These are phyloP conservation scores for Iberis pinnata DNA, from an alignment of 345 rosid genomes.

Conservation along the genomic window DNA sequence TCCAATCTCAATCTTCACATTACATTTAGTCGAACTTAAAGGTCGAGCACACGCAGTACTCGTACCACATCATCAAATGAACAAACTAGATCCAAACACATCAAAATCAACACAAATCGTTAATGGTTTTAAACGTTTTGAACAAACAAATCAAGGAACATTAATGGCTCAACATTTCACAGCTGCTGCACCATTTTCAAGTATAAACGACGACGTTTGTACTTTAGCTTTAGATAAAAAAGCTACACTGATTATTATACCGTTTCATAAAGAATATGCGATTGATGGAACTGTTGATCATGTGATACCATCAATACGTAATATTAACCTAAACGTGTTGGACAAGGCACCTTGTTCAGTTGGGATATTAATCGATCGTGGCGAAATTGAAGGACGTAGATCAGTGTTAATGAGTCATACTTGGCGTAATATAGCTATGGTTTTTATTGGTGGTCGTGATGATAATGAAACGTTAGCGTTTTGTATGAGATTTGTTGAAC, in stretches of 20 bases:
- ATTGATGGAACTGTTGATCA: slow-evolving; percentile 33
- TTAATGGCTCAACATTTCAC: slow-evolving; percentile 40
- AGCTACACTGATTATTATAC: slow-evolving; percentile 39
- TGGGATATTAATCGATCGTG: slow-evolving; percentile 43
- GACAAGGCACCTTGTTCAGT: slow-evolving; percentile 45
- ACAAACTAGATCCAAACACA: slow-evolving; percentile 33
- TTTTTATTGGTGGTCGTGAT: slow-evolving; percentile 35
- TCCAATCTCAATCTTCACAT: slow-evolving; percentile 26
- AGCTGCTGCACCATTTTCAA: slow-evolving; percentile 44
- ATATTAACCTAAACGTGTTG: slow-evolving; percentile 42
- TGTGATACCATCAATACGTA: slow-evolving; percentile 23
- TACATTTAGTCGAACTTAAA: slow-evolving; percentile 32
- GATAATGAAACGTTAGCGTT: slow-evolving; percentile 30
- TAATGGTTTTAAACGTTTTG: slow-evolving; percentile 38
- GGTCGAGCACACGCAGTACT: slow-evolving; percentile 32
- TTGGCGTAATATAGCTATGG: slow-evolving; percentile 26
- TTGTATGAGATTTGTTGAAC: slow-evolving; percentile 28
- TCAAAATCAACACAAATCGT: slow-evolving; percentile 30
- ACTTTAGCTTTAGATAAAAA: slow-evolving; percentile 49
- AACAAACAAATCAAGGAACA: slow-evolving; percentile 29
- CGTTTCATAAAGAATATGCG: slow-evolving; percentile 43
- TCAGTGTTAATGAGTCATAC: slow-evolving; percentile 9
- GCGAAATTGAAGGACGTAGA: slow-evolving; percentile 11
- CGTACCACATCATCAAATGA: slow-evolving; percentile 30
- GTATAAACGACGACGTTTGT: slow-evolving; percentile 53